Base-by-base conservation (phyloP, 345 rosid species). In the Isatis tinctoria region DNA sequence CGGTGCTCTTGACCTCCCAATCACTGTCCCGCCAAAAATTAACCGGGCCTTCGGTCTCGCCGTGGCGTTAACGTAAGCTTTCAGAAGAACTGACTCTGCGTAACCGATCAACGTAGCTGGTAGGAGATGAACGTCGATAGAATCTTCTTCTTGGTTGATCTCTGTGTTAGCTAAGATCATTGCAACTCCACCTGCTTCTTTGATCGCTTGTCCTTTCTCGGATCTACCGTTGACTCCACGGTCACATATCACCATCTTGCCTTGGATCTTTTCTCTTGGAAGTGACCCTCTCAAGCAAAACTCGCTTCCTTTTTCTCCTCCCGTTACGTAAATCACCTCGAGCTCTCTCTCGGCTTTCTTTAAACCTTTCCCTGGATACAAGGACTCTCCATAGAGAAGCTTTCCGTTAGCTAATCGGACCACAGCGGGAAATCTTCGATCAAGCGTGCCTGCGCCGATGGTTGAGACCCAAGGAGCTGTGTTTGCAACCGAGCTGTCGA, bases 391-490 rank as follows among this genome's bases (percentile, higher is more conserved):
- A 2, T 88, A 90, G 3, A 91, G 78, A 68, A 63, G 74, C 72
- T 82, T 78, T 67, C 93, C 85, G 20, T 83, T 83, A 0, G 86
- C 90, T 78, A 82, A 60, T 28, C 82, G 83, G 32, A 90, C 87
- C 1, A 87, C 64, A 17, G 95, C 98, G 0, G 98, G 97, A 49
- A 94, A 94, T 41, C 69, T 84, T 54, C 98, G 72, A 79, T 94
- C 95, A 1, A 94, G 83, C 14, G 98, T 91, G 77, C 98, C 87
- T 17, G 98, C 98, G 0, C 96, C 98, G 13, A 94, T 51, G 0
- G 98, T 91, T 56, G 88, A 79, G 58, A 91, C 82, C 98, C 98
- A 94, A 8, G 98, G 98, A 49, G 98, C 96, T 70, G 82, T 87
- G 40, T 91, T 94, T 48, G 96, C 92, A 39, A 94, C 96, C 2